Evolutionary conservation across 2,329 filamentous ascomycete species (phyloP), one percentile per base, ranked within the genome.

Genomic region (Fusarium sororula): DNA sequence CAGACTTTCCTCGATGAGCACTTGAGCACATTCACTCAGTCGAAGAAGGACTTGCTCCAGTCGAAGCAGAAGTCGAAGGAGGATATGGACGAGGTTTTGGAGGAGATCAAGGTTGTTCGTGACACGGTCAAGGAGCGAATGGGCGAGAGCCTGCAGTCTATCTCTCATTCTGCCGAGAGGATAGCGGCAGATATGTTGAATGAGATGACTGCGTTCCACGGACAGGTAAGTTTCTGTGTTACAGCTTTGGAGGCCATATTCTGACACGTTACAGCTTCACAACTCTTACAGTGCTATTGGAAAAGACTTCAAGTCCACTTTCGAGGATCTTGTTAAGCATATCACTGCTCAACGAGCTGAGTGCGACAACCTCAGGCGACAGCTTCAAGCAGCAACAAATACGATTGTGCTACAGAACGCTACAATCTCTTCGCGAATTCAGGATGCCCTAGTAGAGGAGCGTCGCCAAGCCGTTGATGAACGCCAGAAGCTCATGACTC

Each of bases 181-280:
- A 98, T 98, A 71, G 94, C 95, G 1, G 93, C 92, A 18, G 96
- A 97, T 77, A 95, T 98, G 54, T 90, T 98, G 67, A 92, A 89
- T 66, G 96, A 98, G 82, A 88, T 99, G 68, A 89, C 91, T 38
- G 88, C 89, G n/a, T 97, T 98, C 78, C 94, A 98, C 81, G 89
- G 87, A 56, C 91, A 85, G 70, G 82, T 83, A 91, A 81, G 87
- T 14, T 20, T 51, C 24, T 6, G 17, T 6, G 1, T 20, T 17
- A 8, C 18, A 30, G 11, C 18, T 32, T 5, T 6, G 20, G 5
- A 38, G 28, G 9, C 26, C 17, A 50, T 26, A 3, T 30, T 65
- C 71, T 79, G 24, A 80, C 58, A 37, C 11, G 22, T 18, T 24
- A 6, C 74, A 96, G 86, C 88, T 98, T 37, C 94, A 97, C 78